Conservation (phyloP, 2,329 filamentous ascomycete genomes). For the Colletotrichum phormii region DNA sequence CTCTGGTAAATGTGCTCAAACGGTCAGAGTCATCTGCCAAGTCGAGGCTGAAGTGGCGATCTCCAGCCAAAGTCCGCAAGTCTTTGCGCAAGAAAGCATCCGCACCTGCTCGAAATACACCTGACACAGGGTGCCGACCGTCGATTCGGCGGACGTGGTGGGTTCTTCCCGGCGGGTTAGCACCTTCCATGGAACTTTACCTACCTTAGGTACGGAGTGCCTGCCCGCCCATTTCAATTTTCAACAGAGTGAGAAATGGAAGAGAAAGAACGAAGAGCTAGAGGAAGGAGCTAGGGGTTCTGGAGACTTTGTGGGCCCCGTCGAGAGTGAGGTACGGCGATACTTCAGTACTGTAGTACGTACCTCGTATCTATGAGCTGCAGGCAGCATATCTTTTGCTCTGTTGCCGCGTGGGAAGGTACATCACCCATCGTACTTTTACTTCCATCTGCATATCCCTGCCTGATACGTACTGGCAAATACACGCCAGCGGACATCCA, state of each 20-base stretch:
- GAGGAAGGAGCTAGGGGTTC: slow-evolving; percentile 23
- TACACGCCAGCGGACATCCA: neutral
- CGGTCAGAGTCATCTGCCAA: neutral
- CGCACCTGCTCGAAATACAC: neutral
- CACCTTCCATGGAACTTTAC: neutral
- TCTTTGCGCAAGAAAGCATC: neutral
- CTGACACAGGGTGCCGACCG: neutral
- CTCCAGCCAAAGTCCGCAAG: slow-evolving; percentile 10
- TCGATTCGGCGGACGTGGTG: neutral
- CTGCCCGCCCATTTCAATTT: too few relatives aligned
- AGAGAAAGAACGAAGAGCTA: neutral
- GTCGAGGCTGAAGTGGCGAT: neutral
- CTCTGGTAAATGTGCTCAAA: neutral
- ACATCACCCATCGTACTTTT: neutral
- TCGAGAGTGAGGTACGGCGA: neutral
- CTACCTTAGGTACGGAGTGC: too few relatives aligned
- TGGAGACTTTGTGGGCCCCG: slow-evolving; percentile 26
- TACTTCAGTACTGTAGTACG: neutral
- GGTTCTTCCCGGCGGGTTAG: neutral
- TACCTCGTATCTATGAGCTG: slow-evolving; percentile 1
- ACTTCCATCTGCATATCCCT: neutral
- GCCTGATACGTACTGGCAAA: neutral
- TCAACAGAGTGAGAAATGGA: too few relatives aligned
- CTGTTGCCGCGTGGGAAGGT: neutral
- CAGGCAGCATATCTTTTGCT: slow-evolving; percentile 17